Conservation (phyloP, 495 filamentous ascomycete species). For the Aspergillus sclerotioniger region DNA sequence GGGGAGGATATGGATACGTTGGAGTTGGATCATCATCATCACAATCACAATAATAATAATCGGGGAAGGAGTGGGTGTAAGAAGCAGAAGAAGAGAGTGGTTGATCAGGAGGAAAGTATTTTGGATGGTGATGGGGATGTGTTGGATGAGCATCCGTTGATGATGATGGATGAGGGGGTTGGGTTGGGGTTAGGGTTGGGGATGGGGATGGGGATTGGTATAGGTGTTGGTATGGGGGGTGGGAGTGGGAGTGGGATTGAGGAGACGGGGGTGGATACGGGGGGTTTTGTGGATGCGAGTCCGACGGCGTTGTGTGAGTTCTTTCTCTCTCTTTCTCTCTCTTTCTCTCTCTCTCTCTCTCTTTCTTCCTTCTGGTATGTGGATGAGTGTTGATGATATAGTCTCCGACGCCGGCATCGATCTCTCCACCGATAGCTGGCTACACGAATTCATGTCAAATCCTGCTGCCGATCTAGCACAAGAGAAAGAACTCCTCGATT, state of each 20-base stretch:
- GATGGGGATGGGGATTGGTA: background rate
- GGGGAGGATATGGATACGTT: background rate
- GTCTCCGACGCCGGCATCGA: slow-evolving; percentile 23
- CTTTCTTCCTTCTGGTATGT: background rate
- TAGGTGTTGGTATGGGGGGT: background rate
- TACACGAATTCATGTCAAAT: slow-evolving; percentile 30
- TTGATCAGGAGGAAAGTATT: too few relatives aligned
- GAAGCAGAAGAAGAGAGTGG: slow-evolving; percentile 14
- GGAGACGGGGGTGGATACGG: background rate
- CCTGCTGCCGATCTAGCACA: slow-evolving; percentile 17
- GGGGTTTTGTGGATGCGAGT: background rate
- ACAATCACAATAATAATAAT: too few relatives aligned
- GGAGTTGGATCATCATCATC: background rate
- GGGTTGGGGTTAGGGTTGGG: too few relatives aligned
- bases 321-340: background rate
- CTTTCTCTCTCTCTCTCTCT: background rate
- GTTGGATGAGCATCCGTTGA: background rate
- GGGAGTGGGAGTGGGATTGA: background rate
- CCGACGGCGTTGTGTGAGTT: background rate
- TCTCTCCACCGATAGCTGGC: slow-evolving; percentile 30
- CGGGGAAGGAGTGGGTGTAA: slow-evolving; percentile 17
- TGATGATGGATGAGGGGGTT: background rate
- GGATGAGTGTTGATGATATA: slow-evolving; percentile 1
- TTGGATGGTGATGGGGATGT: too few relatives aligned
- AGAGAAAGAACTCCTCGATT: slow-evolving; percentile 16